Evolutionary conservation across 176 grass and related monocot genomes (phyloP), one percentile per base, ranked within the genome.

Genomic region (Tillandsia leiboldiana): DNA sequence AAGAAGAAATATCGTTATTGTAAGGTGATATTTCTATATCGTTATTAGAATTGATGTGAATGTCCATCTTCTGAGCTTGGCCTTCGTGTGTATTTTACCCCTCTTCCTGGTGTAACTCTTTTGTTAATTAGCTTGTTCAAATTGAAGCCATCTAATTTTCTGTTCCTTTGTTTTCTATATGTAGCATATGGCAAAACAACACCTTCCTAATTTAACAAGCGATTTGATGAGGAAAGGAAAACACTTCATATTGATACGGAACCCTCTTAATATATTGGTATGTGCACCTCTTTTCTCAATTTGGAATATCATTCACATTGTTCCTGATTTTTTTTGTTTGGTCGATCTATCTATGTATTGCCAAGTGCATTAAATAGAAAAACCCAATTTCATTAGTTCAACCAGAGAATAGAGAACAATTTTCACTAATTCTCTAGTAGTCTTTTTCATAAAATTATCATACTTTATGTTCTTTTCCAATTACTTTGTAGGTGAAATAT

Each of bases 111-210:
- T 59, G 54, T 59, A 59, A n/a, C n/a, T 59, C 54, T 59, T 20
- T 17, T 59, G 12, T 18, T 59, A 8, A 59, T 50, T 59, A 57
- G 11, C 54, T 59, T 59, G 54, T 17, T 18, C 12, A 20, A 14
- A 59, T 59, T 14, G 15, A 59, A 59, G n/a, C 14, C 18, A 58
- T 79, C 23, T 26, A 49, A 10, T 22, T 57, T 51, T 26, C 62
- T 28, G 56, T 69, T 58, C 54, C n/a, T 59, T 18, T 59, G 9
- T 59, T 59, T 18, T 9, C 54, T 59, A 59, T 59, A 18, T 59
- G 54, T 83, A 97, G 93, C 93, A 97, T 69, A 90, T 97, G 33
- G 82, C 93, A 74, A 97, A 97, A 70, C 93, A 97, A 65, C 79
- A 51, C 10, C 86, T 91, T 48, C 89, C 89, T 50, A 79, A 85